Percentiles rank a stretch among this genome's conserved stretches.
Evolutionary conservation across 352 stramenopile genomes (phyloP).

Genomic region (Phytophthora litchii): DNA sequence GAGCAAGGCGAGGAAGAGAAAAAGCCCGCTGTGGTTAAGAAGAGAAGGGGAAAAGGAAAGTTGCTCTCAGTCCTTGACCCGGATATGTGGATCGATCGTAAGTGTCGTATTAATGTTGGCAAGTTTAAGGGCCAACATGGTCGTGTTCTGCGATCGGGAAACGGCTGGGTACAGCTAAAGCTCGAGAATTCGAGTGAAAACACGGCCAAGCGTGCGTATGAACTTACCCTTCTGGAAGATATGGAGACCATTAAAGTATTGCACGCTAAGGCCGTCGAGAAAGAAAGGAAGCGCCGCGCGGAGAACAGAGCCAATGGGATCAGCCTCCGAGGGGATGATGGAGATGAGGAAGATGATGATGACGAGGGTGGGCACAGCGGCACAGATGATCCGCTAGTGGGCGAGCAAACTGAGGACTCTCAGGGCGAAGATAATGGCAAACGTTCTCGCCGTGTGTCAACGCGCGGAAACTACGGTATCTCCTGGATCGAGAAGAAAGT

Average conservation of each 20-base stretch:
- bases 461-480: constrained; percentile 82
- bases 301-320: constrained; percentile 32
- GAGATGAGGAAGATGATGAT: constrained; percentile 65
- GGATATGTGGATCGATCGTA: constrained; percentile 90
- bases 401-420: constrained; percentile 77
- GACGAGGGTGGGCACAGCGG: constrained; percentile 55
- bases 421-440: constrained; percentile 80
- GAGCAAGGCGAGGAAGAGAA: constrained; percentile 39
- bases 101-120: constrained; percentile 87
- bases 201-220: constrained; percentile 87
- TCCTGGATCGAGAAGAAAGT: constrained; percentile 90
- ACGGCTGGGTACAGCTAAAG: constrained; percentile 88
- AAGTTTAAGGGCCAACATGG: constrained; percentile 86
- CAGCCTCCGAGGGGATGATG: constrained; percentile 37
- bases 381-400: constrained; percentile 51
- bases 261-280: constrained; percentile 69
- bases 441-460: constrained; percentile 72
- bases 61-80: constrained; percentile 81
- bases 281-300: constrained; percentile 57
- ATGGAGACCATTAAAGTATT: constrained; percentile 83
- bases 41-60: constrained; percentile 52
- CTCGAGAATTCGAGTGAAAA: constrained; percentile 86
- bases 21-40: constrained; percentile 19
- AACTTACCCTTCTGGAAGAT: constrained; percentile 84
- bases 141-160: constrained; percentile 81